phyloP scores from a whole-genome alignment of 163 green algal species.

The Chloromonas sp. region DNA sequence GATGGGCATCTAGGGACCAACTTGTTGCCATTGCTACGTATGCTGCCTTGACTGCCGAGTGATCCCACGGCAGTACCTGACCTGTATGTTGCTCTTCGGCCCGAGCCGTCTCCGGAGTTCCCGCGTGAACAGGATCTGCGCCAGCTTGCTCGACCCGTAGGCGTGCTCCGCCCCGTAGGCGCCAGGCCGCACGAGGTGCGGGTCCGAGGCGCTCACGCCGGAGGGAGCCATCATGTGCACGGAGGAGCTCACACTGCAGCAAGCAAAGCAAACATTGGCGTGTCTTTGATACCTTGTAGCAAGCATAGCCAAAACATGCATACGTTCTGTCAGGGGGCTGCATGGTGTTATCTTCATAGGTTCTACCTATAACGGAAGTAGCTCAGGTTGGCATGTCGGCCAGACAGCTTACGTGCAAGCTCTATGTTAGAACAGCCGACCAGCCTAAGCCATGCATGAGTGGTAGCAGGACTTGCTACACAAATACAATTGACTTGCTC shows the following conservation, averaged over 20 bases:
- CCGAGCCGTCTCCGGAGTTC: slow-evolving; percentile 59
- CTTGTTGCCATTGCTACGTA: not conserved
- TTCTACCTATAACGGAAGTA: too few relatives aligned
- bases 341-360: too few relatives aligned
- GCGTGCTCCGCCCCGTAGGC: slow-evolving; percentile 27
- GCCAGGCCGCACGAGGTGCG: slow-evolving; percentile 5
- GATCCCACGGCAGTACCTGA: not conserved
- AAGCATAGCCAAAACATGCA: too few relatives aligned
- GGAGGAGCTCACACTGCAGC: slow-evolving; percentile 18
- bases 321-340: too few relatives aligned
- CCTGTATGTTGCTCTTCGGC: slow-evolving; percentile 3
- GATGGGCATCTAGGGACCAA: not conserved
- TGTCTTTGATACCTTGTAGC: not conserved
- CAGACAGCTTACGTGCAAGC: too few relatives aligned
- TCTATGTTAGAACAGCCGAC: too few relatives aligned
- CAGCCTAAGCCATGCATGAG: too few relatives aligned
- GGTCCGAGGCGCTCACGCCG: slow-evolving; percentile 15
- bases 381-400: too few relatives aligned
- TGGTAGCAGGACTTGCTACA: too few relatives aligned
- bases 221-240: slow-evolving; percentile 23
- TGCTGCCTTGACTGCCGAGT: not conserved
- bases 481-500: not conserved
- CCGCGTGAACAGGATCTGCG: slow-evolving; percentile 62
- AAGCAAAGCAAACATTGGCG: not conserved
- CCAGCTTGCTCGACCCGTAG: slow-evolving; percentile 74